Base-by-base conservation (phyloP, 2,329 filamentous ascomycete genomes). In the Fusarium sp. region DNA sequence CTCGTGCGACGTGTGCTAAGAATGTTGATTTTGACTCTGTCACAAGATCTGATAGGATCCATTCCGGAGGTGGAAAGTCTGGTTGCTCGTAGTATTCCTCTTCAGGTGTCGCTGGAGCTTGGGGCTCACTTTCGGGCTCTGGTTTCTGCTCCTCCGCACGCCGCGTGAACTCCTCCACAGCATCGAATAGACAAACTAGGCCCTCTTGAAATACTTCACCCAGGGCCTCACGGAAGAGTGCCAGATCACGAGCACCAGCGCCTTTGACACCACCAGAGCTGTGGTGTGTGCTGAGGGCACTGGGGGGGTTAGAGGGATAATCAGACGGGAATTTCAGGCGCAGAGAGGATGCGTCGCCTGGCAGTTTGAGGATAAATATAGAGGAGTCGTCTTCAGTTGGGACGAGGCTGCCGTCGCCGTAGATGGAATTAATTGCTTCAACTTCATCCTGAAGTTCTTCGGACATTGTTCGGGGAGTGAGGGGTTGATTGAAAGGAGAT, bases 21-120 rank as follows among this genome's bases (percentile, higher is more conserved):
- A 99, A 99, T 3, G 93, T 90, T 0, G 94, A 98, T 79, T 94
- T 97, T 79, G 93, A 92, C 81, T 97, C 95, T 2, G 90, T 87
- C 11, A 96, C 83, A 0, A 90, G 86, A 8, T 93, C 90, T 1
- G 94, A 97, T 2, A 95, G 73, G 2, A 86, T 86, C 96, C 96
- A 99, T 20, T 79, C 78, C 36, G 80, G 75, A 20, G 65, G 56
- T 1, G 78, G 68, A 36, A 79, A 77, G 36, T 60, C 39, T 17
- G 68, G 55, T 22, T 65, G 53, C 20, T 74, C 62, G 12, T 69
- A 64, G 31, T 68, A 50, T 36, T 74, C 62, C 18, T 49, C 68
- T 27, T 73, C 59, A 17, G 41, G 33, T 22, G 53, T 54, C 25
- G 47, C 55, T 14, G 59, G 41, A 41, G 39, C 79, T 73, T 31